Base-by-base conservation (phyloP, 768 basidiomycete genomes). In the Krasilnikovozyma curviuscula region DNA sequence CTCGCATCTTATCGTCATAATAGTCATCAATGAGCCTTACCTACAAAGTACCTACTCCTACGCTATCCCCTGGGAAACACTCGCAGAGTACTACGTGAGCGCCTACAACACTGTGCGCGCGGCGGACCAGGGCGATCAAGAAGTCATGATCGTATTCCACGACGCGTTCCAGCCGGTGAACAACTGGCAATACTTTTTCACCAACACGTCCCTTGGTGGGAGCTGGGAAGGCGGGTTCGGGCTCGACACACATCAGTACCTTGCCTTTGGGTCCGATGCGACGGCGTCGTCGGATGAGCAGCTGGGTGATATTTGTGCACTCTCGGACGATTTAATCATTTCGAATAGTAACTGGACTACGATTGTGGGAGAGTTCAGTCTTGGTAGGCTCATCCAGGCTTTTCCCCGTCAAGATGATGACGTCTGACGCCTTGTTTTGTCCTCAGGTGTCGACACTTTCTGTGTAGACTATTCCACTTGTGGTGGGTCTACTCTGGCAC, bases 181-280 rank as follows among this genome's bases (percentile, higher is more conserved):
- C 35, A 45, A 44, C 37, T 50, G 49, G 49, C 37, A 39, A n/a
- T 50, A 44, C 49, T 50, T 50, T 30, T 50, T 50, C 49, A 35
- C 13, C 10, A 30, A 35, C 23, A 8, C 25, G 2, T 27, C 27
- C 13, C 32, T 39, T 7, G 49, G 49, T 14, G 49, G 25, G 8
- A 37, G 13, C 5, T 50, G 49, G 43, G 18, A n/a, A 16, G 23
- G 40, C 23, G n/a, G n/a, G n/a, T 50, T 50, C 21, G 42, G 33
- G 10, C 49, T 50, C 8, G 49, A 50, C 19, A 50, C 49, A 2
- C 49, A 50, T 19, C 38, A 44, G 37, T 50, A 50, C 29, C 34
- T 44, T 12, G 43, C 49, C 13, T 50, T 44, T 25, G 33, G 27
- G n/a, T 28, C 35, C 27, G 19, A 28, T 5, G 41, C 30, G 9